phyloP scores from a whole-genome alignment of 1,139 yeast species.

The Arxiozyma heterogenica region DNA sequence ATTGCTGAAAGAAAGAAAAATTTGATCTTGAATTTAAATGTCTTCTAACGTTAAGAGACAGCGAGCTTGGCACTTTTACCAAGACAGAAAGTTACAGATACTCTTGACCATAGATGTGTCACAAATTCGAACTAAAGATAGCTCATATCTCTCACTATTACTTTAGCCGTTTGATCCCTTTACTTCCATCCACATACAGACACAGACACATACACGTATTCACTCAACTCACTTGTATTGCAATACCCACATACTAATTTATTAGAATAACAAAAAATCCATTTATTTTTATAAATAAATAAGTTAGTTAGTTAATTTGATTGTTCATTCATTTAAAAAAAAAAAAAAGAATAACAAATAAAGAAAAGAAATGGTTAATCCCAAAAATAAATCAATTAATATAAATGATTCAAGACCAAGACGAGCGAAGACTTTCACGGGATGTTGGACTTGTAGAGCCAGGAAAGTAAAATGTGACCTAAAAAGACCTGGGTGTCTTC shows the following conservation, averaged over 20 bases:
- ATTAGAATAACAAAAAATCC: background rate
- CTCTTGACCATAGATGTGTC: background rate
- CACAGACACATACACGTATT: no score
- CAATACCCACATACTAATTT: background rate
- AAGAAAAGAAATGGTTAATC: background rate
- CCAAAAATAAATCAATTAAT: background rate
- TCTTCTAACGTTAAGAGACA: constrained; percentile 10
- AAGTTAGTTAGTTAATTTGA: no score
- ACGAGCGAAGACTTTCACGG: constrained; percentile 42
- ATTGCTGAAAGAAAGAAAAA: background rate
- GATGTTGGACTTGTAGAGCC: constrained; percentile 57
- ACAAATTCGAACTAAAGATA: background rate
- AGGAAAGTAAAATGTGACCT: constrained; percentile 55
- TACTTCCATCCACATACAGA: no score
- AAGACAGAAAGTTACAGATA: background rate
- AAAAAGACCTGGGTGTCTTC: constrained; percentile 42
- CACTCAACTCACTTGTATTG: background rate
- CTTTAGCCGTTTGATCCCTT: background rate
- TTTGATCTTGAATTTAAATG: background rate
- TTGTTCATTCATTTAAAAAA: no score
- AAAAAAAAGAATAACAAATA: background rate
- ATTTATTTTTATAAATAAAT: no score
- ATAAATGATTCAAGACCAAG: constrained; percentile 3
- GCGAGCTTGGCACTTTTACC: constrained; percentile 5
- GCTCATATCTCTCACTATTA: no score